Percentiles rank a stretch among this genome's conserved stretches.
phyloP scores from a whole-genome alignment of 1,284 basidiomycete genomes.

The Ustilago sp. region DNA sequence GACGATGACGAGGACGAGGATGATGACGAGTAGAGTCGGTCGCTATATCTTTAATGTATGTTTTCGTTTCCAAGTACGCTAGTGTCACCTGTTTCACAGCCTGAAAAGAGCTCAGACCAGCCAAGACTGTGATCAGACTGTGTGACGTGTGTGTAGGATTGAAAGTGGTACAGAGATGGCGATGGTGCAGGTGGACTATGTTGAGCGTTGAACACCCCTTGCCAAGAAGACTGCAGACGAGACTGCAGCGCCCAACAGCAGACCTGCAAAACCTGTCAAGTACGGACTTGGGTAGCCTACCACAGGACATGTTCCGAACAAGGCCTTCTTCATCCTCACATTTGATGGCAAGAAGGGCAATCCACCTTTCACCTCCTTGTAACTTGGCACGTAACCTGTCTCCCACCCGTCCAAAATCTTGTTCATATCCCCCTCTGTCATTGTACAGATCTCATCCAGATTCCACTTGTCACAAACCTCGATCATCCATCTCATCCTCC shows the following conservation, averaged over 20 bases:
- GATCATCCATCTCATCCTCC: conserved; percentile 95
- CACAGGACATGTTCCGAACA: conserved; percentile 60
- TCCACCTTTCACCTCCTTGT: conserved; percentile 50
- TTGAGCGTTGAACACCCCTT: conserved; percentile 22
- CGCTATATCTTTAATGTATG: neutral
- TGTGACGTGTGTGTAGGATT: neutral
- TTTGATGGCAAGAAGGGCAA: conserved; percentile 30
- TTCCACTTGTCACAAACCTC: conserved; percentile 86
- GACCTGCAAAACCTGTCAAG: conserved; percentile 46
- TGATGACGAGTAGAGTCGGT: conserved; percentile 23
- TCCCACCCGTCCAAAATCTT: conserved; percentile 69
- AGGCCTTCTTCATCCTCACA: conserved; percentile 44
- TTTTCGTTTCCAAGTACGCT: neutral
- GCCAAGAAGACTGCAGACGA: conserved; percentile 39
- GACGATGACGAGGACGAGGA: conserved; percentile 41
- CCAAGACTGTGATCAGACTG: neutral
- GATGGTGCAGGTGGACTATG: conserved; percentile 13
- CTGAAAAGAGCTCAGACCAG: neutral
- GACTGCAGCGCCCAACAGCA: conserved; percentile 39
- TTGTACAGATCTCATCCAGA: conserved; percentile 78
- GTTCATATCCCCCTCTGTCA: conserved; percentile 74
- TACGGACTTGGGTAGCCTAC: conserved; percentile 59
- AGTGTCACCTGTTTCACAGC: neutral
- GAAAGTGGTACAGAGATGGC: conserved; percentile 11
- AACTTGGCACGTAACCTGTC: conserved; percentile 60